A percentile compares a stretch with the other conserved stretches of the same genome.
Evolutionary conservation across 495 filamentous ascomycete species (phyloP).

Genomic region (Rostrohypoxylon terebratum): DNA sequence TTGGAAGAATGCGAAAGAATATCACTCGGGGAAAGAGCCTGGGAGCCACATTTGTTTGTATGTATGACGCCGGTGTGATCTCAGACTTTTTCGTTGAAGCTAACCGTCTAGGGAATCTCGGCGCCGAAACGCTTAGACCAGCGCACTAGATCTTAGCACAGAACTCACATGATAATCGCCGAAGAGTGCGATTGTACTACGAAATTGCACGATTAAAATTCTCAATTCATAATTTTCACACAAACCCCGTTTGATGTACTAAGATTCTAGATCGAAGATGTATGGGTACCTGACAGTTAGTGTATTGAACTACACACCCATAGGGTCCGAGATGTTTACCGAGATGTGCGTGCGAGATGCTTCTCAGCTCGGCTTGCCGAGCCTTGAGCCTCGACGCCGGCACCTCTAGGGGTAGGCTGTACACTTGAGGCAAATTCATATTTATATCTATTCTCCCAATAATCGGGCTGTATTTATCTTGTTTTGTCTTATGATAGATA

Average conservation of each 20-base stretch:
- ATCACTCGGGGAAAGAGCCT: background rate
- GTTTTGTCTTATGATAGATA: background rate
- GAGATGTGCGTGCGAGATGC: constrained; percentile 12
- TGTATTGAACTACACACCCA: background rate
- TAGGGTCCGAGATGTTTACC: constrained; percentile 27
- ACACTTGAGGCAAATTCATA: background rate
- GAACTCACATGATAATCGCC: constrained; percentile 4
- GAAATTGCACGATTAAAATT: constrained; percentile 3
- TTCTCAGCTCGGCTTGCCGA: background rate
- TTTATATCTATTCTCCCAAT: constrained; percentile 4
- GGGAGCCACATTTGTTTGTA: background rate
- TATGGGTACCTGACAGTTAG: background rate
- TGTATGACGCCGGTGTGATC: constrained; percentile 1
- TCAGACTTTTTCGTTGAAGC: background rate
- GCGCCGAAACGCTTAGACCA: constrained; percentile 19
- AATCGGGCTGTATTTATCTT: background rate
- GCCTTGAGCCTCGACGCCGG: background rate
- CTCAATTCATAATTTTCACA: constrained; percentile 5
- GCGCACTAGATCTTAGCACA: background rate
- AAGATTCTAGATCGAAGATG: background rate
- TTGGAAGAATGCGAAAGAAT: background rate
- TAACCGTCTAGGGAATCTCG: constrained; percentile 25
- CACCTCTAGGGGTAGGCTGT: background rate
- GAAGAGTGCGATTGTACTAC: constrained; percentile 5
- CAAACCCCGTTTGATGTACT: constrained; percentile 2